Evolutionary conservation across 495 filamentous ascomycete genomes (phyloP).

Genomic region (Aspergillus cavernicola): DNA sequence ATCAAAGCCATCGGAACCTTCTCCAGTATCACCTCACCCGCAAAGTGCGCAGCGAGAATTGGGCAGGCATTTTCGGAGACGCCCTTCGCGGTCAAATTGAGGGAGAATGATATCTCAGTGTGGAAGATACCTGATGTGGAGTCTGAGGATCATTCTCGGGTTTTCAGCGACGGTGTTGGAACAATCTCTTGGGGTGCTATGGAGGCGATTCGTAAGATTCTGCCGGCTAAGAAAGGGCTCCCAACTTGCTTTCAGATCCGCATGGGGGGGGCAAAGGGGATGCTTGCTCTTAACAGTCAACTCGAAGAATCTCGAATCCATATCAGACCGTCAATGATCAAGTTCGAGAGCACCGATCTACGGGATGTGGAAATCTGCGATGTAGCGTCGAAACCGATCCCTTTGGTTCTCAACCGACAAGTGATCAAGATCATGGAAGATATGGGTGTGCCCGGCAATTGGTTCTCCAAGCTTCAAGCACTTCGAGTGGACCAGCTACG

Average conservation of each 20-base stretch:
- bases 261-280: constrained; percentile 59
- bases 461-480: constrained; percentile 60
- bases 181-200: constrained; percentile 59
- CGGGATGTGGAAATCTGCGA: constrained; percentile 72
- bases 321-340: constrained; percentile 72
- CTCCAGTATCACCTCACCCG: constrained; percentile 56
- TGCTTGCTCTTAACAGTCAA: constrained; percentile 62
- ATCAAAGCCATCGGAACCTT: constrained; percentile 66
- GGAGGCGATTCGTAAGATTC: constrained; percentile 26
- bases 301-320: constrained; percentile 51
- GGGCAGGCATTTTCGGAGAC: constrained; percentile 85
- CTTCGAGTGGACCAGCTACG: constrained; percentile 55
- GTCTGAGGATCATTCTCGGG: constrained; percentile 32
- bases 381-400: constrained; percentile 57
- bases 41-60: constrained; percentile 75
- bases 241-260: constrained; percentile 64
- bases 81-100: constrained; percentile 36
- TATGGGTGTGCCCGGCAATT: constrained; percentile 46
- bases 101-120: constrained; percentile 15
- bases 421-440: constrained; percentile 84
- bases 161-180: constrained; percentile 77
- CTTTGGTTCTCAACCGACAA: constrained; percentile 68
- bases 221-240: constrained; percentile 27
- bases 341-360: constrained; percentile 58
- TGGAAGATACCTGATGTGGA: constrained; percentile 40